Base-by-base conservation (phyloP, 1,139 yeast species). In the Hansenula sp. region DNA sequence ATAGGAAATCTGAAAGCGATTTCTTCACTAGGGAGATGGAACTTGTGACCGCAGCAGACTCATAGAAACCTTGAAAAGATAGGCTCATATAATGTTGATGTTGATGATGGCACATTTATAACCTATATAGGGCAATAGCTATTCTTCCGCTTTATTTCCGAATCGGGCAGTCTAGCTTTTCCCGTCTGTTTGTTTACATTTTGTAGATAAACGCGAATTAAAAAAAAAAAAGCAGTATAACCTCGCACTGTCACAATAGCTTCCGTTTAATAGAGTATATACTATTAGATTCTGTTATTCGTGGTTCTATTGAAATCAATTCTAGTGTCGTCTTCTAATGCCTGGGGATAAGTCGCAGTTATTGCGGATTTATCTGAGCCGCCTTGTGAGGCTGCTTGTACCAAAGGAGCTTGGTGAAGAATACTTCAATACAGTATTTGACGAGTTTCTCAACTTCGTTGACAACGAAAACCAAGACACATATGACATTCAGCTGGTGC, bases 351-450 rank as follows among this genome's bases (percentile, higher is more conserved):
- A 15, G 5, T 17, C 19, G 2, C 43, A 38, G 21, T 12, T 36
- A 25, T 15, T 43, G 12, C 19, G 41, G 27, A 36, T 69, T 17
- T 71, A 72, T 47, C 52, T 68, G 33, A 63, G 62, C 34, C 58
- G 77, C 29, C 58, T 73, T 34, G 74, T 71, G 38, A 63, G 61
- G 44, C 59, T 73, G 12, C 53, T 72, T 32, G 63, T 71, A 0
- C 77, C 79, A 3, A 38, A 55, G 1, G 74, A 68, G 36, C 61
- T 70, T 41, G 74, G 75, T 0, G 65, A 65, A 3, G 74, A 68
- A 34, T 71, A 67, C 46, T 55, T 59, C 3, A 67, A 68, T 40
- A 64, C 69, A 33, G 55, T 71, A 46, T 44, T 44, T 51, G 46
- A 51, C 41, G 59, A 55, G 19, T 44, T 57, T 8, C 37, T 52